These are phyloP conservation scores for Trypanosomatidae sp. DNA, from an alignment of 208 protist genomes.

Conservation along the genomic window DNA sequence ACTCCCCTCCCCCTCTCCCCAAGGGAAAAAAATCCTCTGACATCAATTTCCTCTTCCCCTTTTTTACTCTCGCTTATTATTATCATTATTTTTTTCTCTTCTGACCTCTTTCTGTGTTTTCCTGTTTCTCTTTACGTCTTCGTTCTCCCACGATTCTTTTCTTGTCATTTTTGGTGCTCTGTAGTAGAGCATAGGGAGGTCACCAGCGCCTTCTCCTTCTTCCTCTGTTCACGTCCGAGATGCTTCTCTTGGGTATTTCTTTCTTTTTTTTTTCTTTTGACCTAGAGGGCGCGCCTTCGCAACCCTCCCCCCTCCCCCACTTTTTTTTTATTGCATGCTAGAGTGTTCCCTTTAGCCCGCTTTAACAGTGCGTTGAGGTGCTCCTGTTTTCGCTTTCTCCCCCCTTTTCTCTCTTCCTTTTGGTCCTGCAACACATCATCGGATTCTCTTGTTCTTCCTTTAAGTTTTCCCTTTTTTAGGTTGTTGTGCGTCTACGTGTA, in stretches of 20 bases:
- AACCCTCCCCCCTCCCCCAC: neutral
- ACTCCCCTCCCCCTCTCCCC: neutral
- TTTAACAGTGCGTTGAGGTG: slow-evolving; percentile 6
- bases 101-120: neutral
- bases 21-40: neutral
- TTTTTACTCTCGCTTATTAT: neutral
- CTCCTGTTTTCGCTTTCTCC: neutral
- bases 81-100: neutral
- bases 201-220: neutral
- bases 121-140: neutral
- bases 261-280: neutral
- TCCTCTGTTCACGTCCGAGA: neutral
- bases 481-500: slow-evolving; percentile 1
- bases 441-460: neutral
- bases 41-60: neutral
- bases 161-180: neutral
- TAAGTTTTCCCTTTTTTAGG: neutral
- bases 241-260: neutral
- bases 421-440: neutral
- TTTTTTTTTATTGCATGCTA: slow-evolving; percentile 1
- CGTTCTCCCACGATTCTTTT: neutral
- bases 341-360: neutral
- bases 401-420: neutral
- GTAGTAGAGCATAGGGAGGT: neutral
- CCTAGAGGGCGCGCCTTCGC: neutral